phyloP scores from a whole-genome alignment of 352 stramenopile species.

The Phytophthora niederhauseri region DNA sequence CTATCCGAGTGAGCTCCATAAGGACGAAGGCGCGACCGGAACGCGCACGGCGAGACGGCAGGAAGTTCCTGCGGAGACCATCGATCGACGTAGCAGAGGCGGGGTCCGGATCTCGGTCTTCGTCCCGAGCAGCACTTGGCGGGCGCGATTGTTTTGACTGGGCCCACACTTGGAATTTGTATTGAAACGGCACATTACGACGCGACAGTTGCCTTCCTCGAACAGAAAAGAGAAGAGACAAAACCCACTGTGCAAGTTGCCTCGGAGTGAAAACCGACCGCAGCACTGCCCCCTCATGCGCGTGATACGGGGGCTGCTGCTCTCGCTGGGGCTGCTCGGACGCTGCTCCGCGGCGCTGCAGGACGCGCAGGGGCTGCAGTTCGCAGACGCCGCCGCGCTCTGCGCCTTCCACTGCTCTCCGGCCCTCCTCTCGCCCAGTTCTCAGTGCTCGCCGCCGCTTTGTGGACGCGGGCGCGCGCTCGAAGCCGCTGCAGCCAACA shows the following conservation, averaged over 20 bases:
- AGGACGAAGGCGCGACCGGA: neutral
- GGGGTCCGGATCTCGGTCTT: slow-evolving; percentile 6
- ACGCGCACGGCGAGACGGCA: neutral
- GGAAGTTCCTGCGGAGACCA: neutral
- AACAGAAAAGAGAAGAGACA: slow-evolving; percentile 30
- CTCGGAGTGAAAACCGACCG: slow-evolving; percentile 3
- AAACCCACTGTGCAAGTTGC: slow-evolving; percentile 11
- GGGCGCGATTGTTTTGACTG: neutral
- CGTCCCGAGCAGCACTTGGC: neutral
- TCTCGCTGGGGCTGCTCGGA: slow-evolving; percentile 18
- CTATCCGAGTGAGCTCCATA: neutral
- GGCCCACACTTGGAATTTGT: slow-evolving; percentile 15
- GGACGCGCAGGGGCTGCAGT: slow-evolving; percentile 54
- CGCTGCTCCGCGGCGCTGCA: slow-evolving; percentile 25
- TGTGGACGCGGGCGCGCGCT: slow-evolving; percentile 21
- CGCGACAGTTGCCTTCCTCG: slow-evolving; percentile 28
- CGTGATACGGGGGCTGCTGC: slow-evolving; percentile 12
- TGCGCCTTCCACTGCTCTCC: slow-evolving; percentile 66
- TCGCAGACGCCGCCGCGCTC: slow-evolving; percentile 48
- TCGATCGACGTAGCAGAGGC: neutral
- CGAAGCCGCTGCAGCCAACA: slow-evolving; percentile 7
- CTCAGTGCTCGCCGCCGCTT: slow-evolving; percentile 29
- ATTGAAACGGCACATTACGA: slow-evolving; percentile 6
- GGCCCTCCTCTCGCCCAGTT: slow-evolving; percentile 24
- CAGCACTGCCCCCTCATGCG: slow-evolving; percentile 18